Conservation (phyloP, 2,329 filamentous ascomycete genomes). For the Byssochlamys sp. region DNA sequence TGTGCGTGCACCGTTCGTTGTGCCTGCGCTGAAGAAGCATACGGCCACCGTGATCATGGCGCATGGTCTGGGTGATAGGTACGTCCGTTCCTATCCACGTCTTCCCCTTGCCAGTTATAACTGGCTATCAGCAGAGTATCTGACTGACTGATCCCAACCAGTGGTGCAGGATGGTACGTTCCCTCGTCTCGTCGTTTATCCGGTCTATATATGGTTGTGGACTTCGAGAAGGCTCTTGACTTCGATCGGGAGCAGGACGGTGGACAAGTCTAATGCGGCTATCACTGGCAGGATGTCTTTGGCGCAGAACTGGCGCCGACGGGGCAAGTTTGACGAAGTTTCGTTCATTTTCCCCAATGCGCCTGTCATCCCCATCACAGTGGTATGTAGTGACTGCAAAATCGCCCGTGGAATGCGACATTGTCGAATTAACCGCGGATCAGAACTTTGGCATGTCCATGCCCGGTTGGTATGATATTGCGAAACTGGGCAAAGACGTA, state of each 20-base stretch:
- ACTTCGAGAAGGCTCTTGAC: neutral
- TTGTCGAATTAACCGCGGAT: neutral
- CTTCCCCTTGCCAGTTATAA: neutral
- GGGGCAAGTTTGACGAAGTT: constrained; percentile 74
- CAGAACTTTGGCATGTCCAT: constrained; percentile 68
- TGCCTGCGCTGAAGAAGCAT: constrained; percentile 71
- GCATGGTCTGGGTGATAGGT: constrained; percentile 87
- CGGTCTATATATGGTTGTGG: neutral
- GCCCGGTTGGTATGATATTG: constrained; percentile 56
- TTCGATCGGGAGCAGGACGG: neutral
- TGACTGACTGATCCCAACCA: constrained; percentile 16
- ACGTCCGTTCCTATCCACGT: constrained; percentile 11
- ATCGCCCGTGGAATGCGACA: neutral
- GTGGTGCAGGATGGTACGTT: constrained; percentile 39
- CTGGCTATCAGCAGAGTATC: neutral
- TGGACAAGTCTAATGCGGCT: neutral
- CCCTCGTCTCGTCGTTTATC: neutral
- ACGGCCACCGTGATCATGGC: constrained; percentile 91
- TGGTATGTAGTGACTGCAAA: constrained; percentile 43
- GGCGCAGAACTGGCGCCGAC: constrained; percentile 76
- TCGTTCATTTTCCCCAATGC: constrained; percentile 93
- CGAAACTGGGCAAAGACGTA: constrained; percentile 35
- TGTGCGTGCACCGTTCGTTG: constrained; percentile 51
- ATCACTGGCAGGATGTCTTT: constrained; percentile 51
- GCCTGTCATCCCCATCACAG: constrained; percentile 74